Conservation (phyloP, 2,329 filamentous ascomycete species). For the Xylaria sp. region DNA sequence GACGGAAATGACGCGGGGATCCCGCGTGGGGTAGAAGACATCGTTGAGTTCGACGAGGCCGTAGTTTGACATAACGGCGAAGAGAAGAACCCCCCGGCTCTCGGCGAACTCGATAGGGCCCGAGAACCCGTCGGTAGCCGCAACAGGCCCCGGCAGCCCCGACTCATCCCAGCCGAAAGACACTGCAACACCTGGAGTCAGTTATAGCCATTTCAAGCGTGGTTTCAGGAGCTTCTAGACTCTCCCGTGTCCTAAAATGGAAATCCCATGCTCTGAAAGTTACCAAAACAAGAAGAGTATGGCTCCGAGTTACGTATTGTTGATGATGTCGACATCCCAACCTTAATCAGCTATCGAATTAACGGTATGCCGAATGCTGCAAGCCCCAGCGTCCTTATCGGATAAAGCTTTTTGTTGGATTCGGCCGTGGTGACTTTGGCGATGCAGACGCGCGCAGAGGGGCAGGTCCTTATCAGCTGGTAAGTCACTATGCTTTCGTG, state of each 20-base stretch:
- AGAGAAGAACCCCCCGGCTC: slow-evolving; percentile 13
- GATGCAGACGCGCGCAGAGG: slow-evolving; percentile 19
- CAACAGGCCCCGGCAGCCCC: slow-evolving; percentile 5
- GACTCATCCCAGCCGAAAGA: slow-evolving; percentile 20
- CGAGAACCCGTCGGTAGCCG: neutral
- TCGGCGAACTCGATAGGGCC: slow-evolving; percentile 18
- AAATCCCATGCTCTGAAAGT: too few relatives aligned
- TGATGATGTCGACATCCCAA: slow-evolving; percentile 24
- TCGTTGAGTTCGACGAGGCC: slow-evolving; percentile 17
- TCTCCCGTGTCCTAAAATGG: too few relatives aligned
- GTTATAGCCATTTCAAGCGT: too few relatives aligned
- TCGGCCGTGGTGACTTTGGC: slow-evolving; percentile 23
- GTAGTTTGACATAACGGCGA: slow-evolving; percentile 22
- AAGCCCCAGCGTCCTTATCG: slow-evolving; percentile 12
- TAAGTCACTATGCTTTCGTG: slow-evolving; percentile 23
- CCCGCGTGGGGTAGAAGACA: slow-evolving; percentile 22
- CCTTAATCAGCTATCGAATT: neutral
- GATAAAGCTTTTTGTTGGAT: neutral
- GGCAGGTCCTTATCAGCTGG: slow-evolving; percentile 20
- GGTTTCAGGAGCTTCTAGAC: too few relatives aligned
- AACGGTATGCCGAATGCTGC: slow-evolving; percentile 10
- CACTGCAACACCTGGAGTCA: too few relatives aligned
- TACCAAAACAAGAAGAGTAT: too few relatives aligned
- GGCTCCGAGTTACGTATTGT: too few relatives aligned
- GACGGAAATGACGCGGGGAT: slow-evolving; percentile 14